Base-by-base conservation (phyloP, 1,139 yeast genomes). In the Lodderomyces margitis region DNA sequence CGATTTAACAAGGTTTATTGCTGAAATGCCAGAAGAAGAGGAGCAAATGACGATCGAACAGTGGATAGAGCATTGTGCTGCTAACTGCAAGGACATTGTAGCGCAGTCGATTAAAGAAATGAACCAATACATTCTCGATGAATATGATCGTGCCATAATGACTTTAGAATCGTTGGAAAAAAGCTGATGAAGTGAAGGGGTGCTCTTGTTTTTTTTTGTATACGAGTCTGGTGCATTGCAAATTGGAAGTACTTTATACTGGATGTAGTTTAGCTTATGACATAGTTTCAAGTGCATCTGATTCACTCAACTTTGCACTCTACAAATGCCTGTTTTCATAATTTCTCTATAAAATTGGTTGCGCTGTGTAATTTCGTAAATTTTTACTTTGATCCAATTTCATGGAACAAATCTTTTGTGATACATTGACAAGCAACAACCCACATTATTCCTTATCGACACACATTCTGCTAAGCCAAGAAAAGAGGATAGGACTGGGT, bases 1-100 rank as follows among this genome's bases (percentile, higher is more conserved):
- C 1, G 75, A 75, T 33, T 59, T 84, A 19, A 78, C 86, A 0
- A 69, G 70, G 41, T 84, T 84, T 53, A 78, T 83, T 2, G 73
- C 81, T 1, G 80, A 79, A 37, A 80, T 86, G 77, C 91, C 94
- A 0, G 81, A 75, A 27, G 75, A 75, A 14, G 91, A 85, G 53
- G 69, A 84, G 52, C 70, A 76, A 21, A 79, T 83, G 83, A 80
- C 87, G 0, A 75, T 88, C 14, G 72, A 72, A 39, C 78, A 84
- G 46, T 88, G 95, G 95, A 63, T 87, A 16, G 58, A 58, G 36
- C 68, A 73, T 50, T 74, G 78, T 53, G 82, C 84, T 3, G 46
- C 54, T 1, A 67, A 64, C 34, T 66, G 75, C 44, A 56, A 59
- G 23, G 59, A 61, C 36, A 53, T 68, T 9, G 64, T 70, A 0